Evolutionary conservation across 148 eudicot genomes (phyloP).

Genomic region (Cornus controversa): DNA sequence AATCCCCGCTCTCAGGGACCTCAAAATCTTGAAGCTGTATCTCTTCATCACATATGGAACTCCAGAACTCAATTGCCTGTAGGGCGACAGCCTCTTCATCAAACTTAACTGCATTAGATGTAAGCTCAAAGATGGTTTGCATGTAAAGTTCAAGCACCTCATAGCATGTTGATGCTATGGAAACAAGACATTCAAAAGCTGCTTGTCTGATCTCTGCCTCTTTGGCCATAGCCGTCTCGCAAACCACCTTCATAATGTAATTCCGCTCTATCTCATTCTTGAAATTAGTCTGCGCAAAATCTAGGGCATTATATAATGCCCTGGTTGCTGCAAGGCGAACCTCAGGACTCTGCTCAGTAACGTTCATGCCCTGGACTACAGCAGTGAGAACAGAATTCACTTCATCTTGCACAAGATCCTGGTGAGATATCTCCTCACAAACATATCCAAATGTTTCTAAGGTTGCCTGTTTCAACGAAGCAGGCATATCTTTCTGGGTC

Average conservation of each 20-base stretch:
- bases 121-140: constrained; percentile 61
- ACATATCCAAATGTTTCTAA: constrained; percentile 65
- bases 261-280: constrained; percentile 71
- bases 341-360: constrained; percentile 47
- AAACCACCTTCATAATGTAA: constrained; percentile 72
- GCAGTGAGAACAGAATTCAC: constrained; percentile 69
- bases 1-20: constrained; percentile 37
- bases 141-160: constrained; percentile 69
- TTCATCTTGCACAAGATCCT: constrained; percentile 59
- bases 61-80: constrained; percentile 84
- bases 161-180: constrained; percentile 75
- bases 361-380: constrained; percentile 67
- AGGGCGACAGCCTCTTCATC: constrained; percentile 80
- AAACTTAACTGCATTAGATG: constrained; percentile 63
- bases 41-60: constrained; percentile 87
- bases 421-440: constrained; percentile 67
- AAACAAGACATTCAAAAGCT: constrained; percentile 73
- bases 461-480: constrained; percentile 56
- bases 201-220: constrained; percentile 69
- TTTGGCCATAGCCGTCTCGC: constrained; percentile 59
- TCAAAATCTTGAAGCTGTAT: constrained; percentile 61
- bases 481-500: constrained; percentile 42
- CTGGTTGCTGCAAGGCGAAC: constrained; percentile 66
- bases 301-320: constrained; percentile 80
- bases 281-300: constrained; percentile 75